Conservation (phyloP, 2,329 filamentous ascomycete species). For the Lachnellula willkommii region DNA sequence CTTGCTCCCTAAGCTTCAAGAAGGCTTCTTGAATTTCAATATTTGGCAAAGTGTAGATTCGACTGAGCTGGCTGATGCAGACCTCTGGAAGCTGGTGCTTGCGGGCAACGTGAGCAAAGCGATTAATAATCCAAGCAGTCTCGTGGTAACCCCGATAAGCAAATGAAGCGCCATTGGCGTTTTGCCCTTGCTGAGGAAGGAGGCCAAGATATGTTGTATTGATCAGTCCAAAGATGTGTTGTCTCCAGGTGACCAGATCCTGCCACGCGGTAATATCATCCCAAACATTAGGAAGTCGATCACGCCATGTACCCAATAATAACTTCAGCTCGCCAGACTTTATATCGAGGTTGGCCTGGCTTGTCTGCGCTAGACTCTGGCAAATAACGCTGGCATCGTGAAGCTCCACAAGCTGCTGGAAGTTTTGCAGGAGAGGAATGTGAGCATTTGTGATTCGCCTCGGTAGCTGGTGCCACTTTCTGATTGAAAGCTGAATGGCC, state of each 20-base stretch:
- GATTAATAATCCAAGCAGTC: conserved; percentile 99
- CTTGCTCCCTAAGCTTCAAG: conserved; percentile 95
- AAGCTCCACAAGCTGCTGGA: conserved; percentile 94
- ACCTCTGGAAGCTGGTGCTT: conserved; percentile 97
- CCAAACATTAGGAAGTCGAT: conserved; percentile 94
- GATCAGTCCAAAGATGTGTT: conserved; percentile 97
- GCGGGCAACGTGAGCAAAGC: conserved; percentile 93
- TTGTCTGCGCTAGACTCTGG: conserved; percentile 81
- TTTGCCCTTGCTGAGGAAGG: conserved; percentile 72
- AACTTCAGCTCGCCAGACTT: conserved; percentile 96
- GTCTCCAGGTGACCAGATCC: conserved; percentile 97
- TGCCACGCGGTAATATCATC: conserved; percentile 99
- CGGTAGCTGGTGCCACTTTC: conserved; percentile 99
- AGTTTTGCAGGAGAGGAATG: conserved; percentile 90
- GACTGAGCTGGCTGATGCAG: conserved; percentile 92
- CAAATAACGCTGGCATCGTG: conserved; percentile 98
- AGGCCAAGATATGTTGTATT: conserved; percentile 88
- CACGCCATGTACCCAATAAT: conserved; percentile 88
- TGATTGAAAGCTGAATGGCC: conserved; percentile 91
- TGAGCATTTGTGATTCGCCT: conserved; percentile 90
- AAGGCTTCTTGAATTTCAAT: conserved; percentile 99
- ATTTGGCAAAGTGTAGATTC: conserved; percentile 97
- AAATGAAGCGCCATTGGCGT: conserved; percentile 83
- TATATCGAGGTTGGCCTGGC: conserved; percentile 75
- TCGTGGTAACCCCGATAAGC: conserved; percentile 97